phyloP scores from a whole-genome alignment of 495 filamentous ascomycete genomes.

The Penicillium silybi region DNA sequence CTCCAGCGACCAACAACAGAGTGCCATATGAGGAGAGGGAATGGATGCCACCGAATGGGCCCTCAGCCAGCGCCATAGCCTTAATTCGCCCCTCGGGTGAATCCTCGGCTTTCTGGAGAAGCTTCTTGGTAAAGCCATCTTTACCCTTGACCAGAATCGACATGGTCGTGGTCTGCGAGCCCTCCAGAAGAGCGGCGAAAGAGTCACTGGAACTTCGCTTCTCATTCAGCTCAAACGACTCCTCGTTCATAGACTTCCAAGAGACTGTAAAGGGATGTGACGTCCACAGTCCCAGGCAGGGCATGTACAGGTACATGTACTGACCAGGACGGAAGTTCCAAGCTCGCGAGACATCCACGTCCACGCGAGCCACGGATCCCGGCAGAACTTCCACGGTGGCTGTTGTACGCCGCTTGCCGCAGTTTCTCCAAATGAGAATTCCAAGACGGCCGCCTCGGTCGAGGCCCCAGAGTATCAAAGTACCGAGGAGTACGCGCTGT shows the following conservation, averaged over 20 bases:
- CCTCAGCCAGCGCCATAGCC: conserved; percentile 50
- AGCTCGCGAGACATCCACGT: conserved; percentile 44
- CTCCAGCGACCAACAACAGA: conserved; percentile 52
- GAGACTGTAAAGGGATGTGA: conserved; percentile 58
- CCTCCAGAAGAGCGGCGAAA: conserved; percentile 29
- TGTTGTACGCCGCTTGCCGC: conserved; percentile 35
- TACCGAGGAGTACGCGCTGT: conserved; percentile 35
- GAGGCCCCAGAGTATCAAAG: conserved; percentile 38
- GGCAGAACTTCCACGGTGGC: conserved; percentile 51
- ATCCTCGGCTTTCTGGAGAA: conserved; percentile 43
- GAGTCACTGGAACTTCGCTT: conserved; percentile 35
- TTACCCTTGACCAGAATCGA: conserved; percentile 52
- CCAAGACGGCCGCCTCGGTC: conserved; percentile 50
- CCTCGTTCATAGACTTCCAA: conserved; percentile 34
- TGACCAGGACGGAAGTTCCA: conserved; percentile 50
- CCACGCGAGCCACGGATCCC: conserved; percentile 46
- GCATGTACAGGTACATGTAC: conserved; percentile 56
- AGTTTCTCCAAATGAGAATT: conserved; percentile 59
- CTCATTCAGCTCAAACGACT: conserved; percentile 11
- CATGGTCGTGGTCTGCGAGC: conserved; percentile 37
- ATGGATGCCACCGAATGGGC: conserved; percentile 55
- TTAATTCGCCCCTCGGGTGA: conserved; percentile 37
- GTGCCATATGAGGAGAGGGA: conserved; percentile 51
- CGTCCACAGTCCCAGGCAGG: conserved; percentile 45
- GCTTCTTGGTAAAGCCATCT: conserved; percentile 50